Evolutionary conservation across 2,329 filamentous ascomycete genomes (phyloP), one percentile per base, ranked within the genome.

Genomic region (Ceratocystis huliohia): DNA sequence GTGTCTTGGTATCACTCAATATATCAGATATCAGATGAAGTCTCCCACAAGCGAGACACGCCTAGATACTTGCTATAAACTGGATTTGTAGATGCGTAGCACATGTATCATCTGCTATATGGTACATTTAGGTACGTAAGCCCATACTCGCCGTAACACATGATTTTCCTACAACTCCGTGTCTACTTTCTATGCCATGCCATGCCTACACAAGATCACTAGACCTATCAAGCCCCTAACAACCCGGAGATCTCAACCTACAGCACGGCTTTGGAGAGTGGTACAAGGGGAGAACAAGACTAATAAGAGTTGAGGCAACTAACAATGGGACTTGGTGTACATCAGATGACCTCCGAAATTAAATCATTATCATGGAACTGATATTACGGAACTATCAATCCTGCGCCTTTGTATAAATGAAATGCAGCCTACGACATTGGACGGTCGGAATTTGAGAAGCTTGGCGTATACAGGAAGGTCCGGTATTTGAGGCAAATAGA

Each of bases 11-110:
- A 22, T 59, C 28, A 59, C n/a, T 33, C 56, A 37, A 59, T 59
- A 48, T 41, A 41, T 41, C 37, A 41, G 37, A 59, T 59, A 59
- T 59, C 56, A 59, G 56, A 59, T 59, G 56, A n/a, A 59, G 15
- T 30, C 28, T 59, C 37, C 25, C 56, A n/a, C 56, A 59, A 33
- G 28, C 56, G 28, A 37, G n/a, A 53, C 22, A 53, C 22, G n/a
- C n/a, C 48, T 53, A n/a, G 22, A 20, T 25, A 25, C 48, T 25
- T 53, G 48, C 37, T 10, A 41, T 41, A 41, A 15, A 41, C 37
- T 41, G 37, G 13, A 10, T 15, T 41, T 41, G 10, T 41, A 41
- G 37, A 41, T 41, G 37, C 13, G 37, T 53, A 3, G n/a, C 10
- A 13, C 48, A 53, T 53, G n/a, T 10, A n/a, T 6, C 10, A 4